Evolutionary conservation across 1,284 basidiomycete species (phyloP), one percentile per base, ranked within the genome.

Genomic region (Ustilago nuda): DNA sequence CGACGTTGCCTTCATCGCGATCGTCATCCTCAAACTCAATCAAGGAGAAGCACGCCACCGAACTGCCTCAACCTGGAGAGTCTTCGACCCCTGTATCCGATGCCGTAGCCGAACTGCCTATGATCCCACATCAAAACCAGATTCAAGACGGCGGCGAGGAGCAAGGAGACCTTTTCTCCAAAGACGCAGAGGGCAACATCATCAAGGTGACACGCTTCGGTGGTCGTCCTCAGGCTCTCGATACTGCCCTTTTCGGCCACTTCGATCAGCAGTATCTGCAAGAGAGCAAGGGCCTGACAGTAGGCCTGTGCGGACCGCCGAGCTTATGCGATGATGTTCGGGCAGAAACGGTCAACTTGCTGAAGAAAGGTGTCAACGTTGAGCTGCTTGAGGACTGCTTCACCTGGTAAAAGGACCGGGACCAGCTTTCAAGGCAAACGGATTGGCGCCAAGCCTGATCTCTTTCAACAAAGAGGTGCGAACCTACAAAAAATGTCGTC

Each of bases 291-390:
- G 57, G 67, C 41, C 15, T 62, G 52, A 66, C 56, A 6, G 56
- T 70, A 7, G 62, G 54, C 27, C 45, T 63, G 4, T 74, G 72
- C 54, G 72, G 72, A 4, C 72, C 72, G 1, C 48, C 72, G 3
- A 59, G 55, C 41, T 23, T 70, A 33, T 74, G 72, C 66, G 72
- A 74, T 52, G 62, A 61, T n/a, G 72, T 74, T 15, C 39, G 72
- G 17, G 62, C 41, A 19, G 66, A 74, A 23, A 56, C 60, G 6
- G 62, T 74, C 23, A n/a, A 50, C 1, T 45, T 74, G 52, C 52
- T 74, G 17, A 69, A 66, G 53, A 52, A 43, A 19, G 66, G 72
- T 7, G 19, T 58, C 27, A 36, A 74, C 32, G 59, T 69, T 37
- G 57, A 64, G 9, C 51, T 74, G 36, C 32, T 65, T 12, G 66